Percentiles rank a stretch among this genome's conserved stretches.
phyloP scores from a whole-genome alignment of 768 basidiomycete genomes.

The Pulveroboletus sp. region DNA sequence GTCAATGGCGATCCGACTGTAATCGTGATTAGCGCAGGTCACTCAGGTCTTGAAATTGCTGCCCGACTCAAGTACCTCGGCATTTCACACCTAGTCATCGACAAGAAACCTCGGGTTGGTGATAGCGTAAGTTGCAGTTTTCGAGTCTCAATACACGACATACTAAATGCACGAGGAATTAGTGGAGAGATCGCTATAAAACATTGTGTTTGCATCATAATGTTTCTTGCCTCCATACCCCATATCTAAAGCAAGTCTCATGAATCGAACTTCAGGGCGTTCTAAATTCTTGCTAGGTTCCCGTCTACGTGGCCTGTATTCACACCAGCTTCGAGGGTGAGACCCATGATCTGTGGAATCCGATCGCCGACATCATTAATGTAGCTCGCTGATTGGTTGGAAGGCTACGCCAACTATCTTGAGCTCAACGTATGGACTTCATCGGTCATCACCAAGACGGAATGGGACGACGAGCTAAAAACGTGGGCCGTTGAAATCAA shows the following conservation, averaged over 20 bases:
- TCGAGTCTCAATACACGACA: background rate
- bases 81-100: conserved; percentile 54
- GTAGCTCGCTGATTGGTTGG: conserved; percentile 66
- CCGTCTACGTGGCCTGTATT: conserved; percentile 54
- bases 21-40: conserved; percentile 64
- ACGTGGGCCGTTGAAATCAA: conserved; percentile 47
- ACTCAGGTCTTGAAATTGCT: conserved; percentile 63
- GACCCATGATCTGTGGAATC: conserved; percentile 52
- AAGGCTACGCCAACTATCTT: conserved; percentile 55
- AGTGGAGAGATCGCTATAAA: conserved; percentile 61
- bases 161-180: background rate
- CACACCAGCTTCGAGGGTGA: conserved; percentile 48
- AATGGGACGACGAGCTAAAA: conserved; percentile 35
- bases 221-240: conserved; percentile 54
- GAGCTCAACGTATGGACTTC: conserved; percentile 67
- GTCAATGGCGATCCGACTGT: conserved; percentile 52
- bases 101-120: conserved; percentile 50
- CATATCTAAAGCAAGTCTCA: conserved; percentile 46
- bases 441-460: conserved; percentile 38
- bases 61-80: conserved; percentile 63
- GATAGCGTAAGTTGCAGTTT: conserved; percentile 33
- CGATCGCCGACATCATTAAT: conserved; percentile 28
- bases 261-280: background rate
- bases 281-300: conserved; percentile 35
- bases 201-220: conserved; percentile 54